These are phyloP conservation scores for Mycotypha africana DNA, from an alignment of 371 early-diverging fungal species.

Conservation along the genomic window DNA sequence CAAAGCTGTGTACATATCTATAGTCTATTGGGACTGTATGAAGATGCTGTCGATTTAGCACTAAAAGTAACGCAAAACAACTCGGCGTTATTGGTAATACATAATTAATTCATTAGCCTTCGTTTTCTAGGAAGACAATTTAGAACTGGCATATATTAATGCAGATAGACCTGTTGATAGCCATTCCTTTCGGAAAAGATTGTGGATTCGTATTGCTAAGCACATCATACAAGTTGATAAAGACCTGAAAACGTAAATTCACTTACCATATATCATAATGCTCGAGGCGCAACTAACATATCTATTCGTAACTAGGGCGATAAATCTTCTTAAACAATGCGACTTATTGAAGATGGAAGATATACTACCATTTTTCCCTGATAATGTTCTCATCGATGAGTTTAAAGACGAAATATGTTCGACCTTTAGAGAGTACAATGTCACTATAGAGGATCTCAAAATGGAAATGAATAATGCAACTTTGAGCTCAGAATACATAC, in stretches of 20 bases:
- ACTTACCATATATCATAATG: too few relatives aligned
- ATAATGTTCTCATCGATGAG: slow-evolving; percentile 90
- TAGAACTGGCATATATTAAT: slow-evolving; percentile 83
- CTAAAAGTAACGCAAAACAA: slow-evolving; percentile 72
- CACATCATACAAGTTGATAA: slow-evolving; percentile 79
- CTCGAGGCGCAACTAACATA: too few relatives aligned
- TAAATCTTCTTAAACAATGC: slow-evolving; percentile 73
- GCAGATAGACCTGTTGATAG: slow-evolving; percentile 84
- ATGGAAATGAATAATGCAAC: slow-evolving; percentile 90
- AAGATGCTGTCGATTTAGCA: slow-evolving; percentile 84
- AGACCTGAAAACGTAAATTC: slow-evolving; percentile 63
- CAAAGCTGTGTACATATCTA: slow-evolving; percentile 83
- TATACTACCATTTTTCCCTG: slow-evolving; percentile 92
- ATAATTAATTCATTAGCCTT: too few relatives aligned
- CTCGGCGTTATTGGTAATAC: too few relatives aligned
- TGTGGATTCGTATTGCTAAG: slow-evolving; percentile 91
- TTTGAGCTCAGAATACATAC: slow-evolving; percentile 72
- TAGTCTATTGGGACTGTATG: slow-evolving; percentile 75
- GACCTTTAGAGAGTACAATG: slow-evolving; percentile 82
- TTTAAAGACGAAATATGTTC: slow-evolving; percentile 87
- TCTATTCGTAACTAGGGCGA: slow-evolving; percentile 52
- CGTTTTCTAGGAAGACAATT: slow-evolving; percentile 70
- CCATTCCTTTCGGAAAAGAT: slow-evolving; percentile 70
- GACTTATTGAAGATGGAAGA: slow-evolving; percentile 91
- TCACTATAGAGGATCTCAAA: slow-evolving; percentile 75